Evolutionary conservation across 352 stramenopile genomes (phyloP), one percentile per base, ranked within the genome.

Genomic region (Achlya hypogyna): DNA sequence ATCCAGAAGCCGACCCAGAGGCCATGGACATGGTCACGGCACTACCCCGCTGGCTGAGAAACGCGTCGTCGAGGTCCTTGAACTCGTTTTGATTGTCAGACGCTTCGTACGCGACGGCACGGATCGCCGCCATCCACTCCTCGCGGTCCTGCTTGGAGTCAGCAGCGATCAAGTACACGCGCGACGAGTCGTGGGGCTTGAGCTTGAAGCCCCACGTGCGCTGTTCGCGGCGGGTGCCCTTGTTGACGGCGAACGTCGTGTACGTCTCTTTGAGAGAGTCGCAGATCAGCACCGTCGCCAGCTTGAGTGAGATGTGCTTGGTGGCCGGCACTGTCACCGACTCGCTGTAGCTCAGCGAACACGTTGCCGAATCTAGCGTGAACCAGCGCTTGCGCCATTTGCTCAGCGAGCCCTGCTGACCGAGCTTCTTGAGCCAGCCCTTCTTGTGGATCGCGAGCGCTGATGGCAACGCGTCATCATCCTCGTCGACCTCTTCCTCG

Each of bases 131-230:
- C 85, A 94, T 92, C 85, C 85, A 94, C 68, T 92, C 85, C 62
- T 94, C 85, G n/a, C 85, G 85, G 56, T 91, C 82, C 73, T 94
- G 85, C 73, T 94, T 94, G 2, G 85, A 91, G 47, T 90, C 84
- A 12, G 85, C 83, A 47, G 74, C 82, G 70, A 94, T 92, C 63
- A 91, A 82, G 65, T 91, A 94, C 38, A 91, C 83, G 45, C 83
- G 82, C 18, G 74, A 87, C 45, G 81, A 90, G 52, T 83, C 86
- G 63, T 82, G 76, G 4, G 83, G 80, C 4, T 77, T 76, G 29
- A 94, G 80, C 53, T 94, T 94, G 64, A 94, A 94, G 63, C 84
- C 91, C 74, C 75, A 94, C 20, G 83, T 94, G 53, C 91, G 82
- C 20, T 83, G 80, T 42, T 89, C 74, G 63, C 86, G 89, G 34